A percentile compares a stretch with the other conserved stretches of the same genome.
These are phyloP conservation scores for Fusarium sp. DNA, from an alignment of 2,329 filamentous ascomycete species.

Conservation along the genomic window DNA sequence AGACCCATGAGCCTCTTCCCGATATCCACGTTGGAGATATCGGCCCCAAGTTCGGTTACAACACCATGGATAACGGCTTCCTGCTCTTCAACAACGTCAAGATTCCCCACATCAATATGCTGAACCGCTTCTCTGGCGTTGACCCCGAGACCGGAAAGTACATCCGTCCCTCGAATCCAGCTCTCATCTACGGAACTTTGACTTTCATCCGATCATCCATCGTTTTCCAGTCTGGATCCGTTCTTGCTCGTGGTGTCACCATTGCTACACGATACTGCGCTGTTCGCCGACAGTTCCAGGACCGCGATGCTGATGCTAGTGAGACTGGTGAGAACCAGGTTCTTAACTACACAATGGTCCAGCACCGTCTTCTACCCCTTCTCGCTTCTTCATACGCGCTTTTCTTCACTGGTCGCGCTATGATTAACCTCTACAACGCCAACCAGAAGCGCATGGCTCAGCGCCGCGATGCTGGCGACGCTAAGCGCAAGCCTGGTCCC, in stretches of 20 bases:
- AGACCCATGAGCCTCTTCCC: conserved; percentile 74
- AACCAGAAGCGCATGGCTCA: conserved; percentile 74
- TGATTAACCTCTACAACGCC: conserved; percentile 78
- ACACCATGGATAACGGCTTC: conserved; percentile 86
- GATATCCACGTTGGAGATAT: conserved; percentile 82
- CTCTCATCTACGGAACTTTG: conserved; percentile 78
- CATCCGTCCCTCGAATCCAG: conserved; percentile 70
- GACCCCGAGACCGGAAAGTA: conserved; percentile 76
- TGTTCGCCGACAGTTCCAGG: conserved; percentile 81
- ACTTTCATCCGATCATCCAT: conserved; percentile 80
- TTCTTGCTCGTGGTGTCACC: conserved; percentile 79
- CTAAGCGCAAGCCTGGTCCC: conserved; percentile 68
- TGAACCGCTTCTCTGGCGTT: conserved; percentile 75
- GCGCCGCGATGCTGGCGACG: conserved; percentile 51
- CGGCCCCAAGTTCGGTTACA: conserved; percentile 82
- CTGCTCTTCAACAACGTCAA: conserved; percentile 78
- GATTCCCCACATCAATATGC: conserved; percentile 78
- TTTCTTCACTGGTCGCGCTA: conserved; percentile 80
- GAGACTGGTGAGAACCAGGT: conserved; percentile 76
- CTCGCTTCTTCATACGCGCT: conserved; percentile 80
- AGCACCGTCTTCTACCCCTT: conserved; percentile 76
- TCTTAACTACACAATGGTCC: conserved; percentile 84
- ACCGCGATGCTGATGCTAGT: conserved; percentile 70
- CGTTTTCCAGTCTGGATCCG: conserved; percentile 76
- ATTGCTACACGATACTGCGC: conserved; percentile 80